Evolutionary conservation across 306 rosid species (phyloP).

Genomic region (Acacia confusa): DNA sequence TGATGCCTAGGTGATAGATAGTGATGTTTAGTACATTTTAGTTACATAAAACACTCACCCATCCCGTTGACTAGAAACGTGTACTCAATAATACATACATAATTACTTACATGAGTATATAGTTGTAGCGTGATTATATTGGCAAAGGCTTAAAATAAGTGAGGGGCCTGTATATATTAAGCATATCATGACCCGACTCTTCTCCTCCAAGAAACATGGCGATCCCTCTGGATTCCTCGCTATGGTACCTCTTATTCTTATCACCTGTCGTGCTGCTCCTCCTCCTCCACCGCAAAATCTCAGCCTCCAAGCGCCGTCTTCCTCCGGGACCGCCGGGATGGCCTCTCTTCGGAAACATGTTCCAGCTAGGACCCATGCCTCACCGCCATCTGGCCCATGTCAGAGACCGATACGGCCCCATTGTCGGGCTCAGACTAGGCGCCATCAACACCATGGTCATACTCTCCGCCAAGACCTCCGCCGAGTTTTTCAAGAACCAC

Average conservation of each 20-base stretch:
- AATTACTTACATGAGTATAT: no score
- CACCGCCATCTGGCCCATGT: slow-evolving; percentile 47
- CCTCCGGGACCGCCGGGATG: slow-evolving; percentile 74
- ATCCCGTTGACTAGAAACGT: no score
- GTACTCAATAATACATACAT: neutral
- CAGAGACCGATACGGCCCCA: slow-evolving; percentile 41
- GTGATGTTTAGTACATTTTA: no score
- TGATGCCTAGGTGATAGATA: no score
- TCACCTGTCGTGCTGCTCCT: slow-evolving; percentile 24
- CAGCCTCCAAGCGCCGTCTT: slow-evolving; percentile 17
- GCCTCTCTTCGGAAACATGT: slow-evolving; percentile 68
- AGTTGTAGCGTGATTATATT: no score
- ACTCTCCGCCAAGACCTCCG: slow-evolving; percentile 48
- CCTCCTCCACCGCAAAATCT: slow-evolving; percentile 20
- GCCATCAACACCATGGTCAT: slow-evolving; percentile 58
- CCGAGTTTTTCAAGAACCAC: slow-evolving; percentile 55
- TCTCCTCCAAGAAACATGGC: neutral
- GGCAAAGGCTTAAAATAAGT: neutral
- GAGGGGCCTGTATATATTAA: neutral
- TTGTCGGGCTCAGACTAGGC: slow-evolving; percentile 61
- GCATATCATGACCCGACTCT: neutral
- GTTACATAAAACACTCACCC: neutral
- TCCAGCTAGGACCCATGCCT: slow-evolving; percentile 68
- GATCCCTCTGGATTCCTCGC: neutral
- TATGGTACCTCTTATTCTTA: slow-evolving; percentile 20